Base-by-base conservation (phyloP, 805 yeast genomes). In the Saccharomycopsis guyanensis region DNA sequence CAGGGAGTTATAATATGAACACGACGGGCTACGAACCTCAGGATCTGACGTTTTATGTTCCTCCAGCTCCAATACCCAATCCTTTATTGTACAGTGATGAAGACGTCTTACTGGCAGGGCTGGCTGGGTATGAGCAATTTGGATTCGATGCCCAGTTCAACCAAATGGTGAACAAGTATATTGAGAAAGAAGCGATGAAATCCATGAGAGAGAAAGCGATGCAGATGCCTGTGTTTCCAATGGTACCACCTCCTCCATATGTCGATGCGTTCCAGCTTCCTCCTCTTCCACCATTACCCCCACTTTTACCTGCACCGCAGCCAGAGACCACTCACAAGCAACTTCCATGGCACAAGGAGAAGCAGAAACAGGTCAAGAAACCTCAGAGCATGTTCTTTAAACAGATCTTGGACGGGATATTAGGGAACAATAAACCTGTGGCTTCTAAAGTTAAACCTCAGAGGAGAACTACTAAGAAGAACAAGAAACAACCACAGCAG, bases 11-110 rank as follows among this genome's bases (percentile, higher is more conserved):
- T n/a, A n/a, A n/a, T n/a, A n/a, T n/a, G n/a, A n/a, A n/a, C n/a
- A n/a, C n/a, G n/a, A n/a, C n/a, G n/a, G n/a, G n/a, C n/a, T n/a
- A n/a, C n/a, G n/a, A n/a, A n/a, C n/a, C n/a, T 15, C 23, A n/a
- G 5, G 23, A 37, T 15, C 23, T 16, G n/a, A 16, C 4, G 15
- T 18, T 40, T 10, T 19, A 40, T 19, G 19, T 19, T 12, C 48
- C 48, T 4, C 48, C 48, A 20, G 36, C 35, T 3, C 48, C 48
- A 15, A 40, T 45, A 16, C 45, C 48, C 12, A 45, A 45, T 22
- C 48, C 48, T n/a, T 15, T 45, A 3, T 18, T 45, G 5, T 38
- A 23, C 15, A 19, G 25, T 10, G 13, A 13, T 33, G 20, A 12
- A 5, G 20, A 33, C 37, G 20, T 8, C 37, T 7, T 25, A 10